phyloP scores from a whole-genome alignment of 352 stramenopile species.

The Globisporangium mamillatum region DNA sequence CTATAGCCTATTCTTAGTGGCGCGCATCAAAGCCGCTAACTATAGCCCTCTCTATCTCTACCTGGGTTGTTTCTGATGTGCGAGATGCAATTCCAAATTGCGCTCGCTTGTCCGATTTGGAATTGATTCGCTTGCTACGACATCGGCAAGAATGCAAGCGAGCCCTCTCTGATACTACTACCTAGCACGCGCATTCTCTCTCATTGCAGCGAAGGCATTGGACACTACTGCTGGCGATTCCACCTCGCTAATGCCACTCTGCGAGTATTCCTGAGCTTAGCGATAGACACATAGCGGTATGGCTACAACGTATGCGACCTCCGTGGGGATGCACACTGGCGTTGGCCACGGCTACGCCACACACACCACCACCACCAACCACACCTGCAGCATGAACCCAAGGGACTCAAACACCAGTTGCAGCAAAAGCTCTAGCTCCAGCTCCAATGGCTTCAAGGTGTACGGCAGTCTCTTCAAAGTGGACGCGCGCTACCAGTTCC shows the following conservation, averaged over 20 bases:
- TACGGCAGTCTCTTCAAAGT: slow-evolving; percentile 84
- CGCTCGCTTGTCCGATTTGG: not conserved
- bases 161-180: not conserved
- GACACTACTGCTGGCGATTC: not conserved
- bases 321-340: not conserved
- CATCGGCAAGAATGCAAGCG: not conserved
- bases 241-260: not conserved
- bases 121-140: not conserved
- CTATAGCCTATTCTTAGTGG: not conserved
- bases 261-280: not conserved
- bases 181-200: no score
- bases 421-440: slow-evolving; percentile 1
- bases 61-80: not conserved
- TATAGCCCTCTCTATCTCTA: not conserved
- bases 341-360: not conserved
- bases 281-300: not conserved
- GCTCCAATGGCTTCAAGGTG: slow-evolving; percentile 56
- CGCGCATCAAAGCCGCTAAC: not conserved
- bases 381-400: not conserved
- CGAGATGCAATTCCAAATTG: not conserved
- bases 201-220: not conserved
- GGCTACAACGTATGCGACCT: not conserved
- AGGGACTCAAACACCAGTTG: not conserved
- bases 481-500: slow-evolving; percentile 79
- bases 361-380: not conserved